A percentile compares a stretch with the other conserved stretches of the same genome.
Evolutionary conservation across 139 green algal species (phyloP).

Genomic region (Coelastrella sp.): DNA sequence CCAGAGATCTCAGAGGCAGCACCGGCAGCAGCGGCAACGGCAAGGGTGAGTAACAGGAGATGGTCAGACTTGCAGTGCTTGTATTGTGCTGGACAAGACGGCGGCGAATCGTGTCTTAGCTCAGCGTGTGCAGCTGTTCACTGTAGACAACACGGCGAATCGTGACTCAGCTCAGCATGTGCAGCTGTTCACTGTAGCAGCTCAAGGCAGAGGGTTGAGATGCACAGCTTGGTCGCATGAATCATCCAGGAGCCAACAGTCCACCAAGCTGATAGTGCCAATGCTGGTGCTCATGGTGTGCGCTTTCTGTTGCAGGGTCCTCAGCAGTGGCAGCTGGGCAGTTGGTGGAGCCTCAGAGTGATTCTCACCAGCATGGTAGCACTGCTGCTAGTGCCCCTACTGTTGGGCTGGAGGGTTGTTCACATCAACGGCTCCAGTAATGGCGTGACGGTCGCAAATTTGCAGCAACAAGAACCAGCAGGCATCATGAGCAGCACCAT

Average conservation of each 20-base stretch:
- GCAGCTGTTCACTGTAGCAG: neutral
- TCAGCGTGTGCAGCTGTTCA: no score
- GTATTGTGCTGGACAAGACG: no score
- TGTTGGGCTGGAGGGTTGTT: conserved; percentile 4
- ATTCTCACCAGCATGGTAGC: conserved; percentile 16
- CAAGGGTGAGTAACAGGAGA: no score
- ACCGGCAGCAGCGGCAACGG: no score
- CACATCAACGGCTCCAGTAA: conserved; percentile 29
- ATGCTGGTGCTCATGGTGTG: neutral
- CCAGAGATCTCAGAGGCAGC: neutral
- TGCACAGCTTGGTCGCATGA: neutral
- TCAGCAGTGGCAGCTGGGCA: neutral
- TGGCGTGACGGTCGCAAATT: neutral
- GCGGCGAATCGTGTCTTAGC: no score
- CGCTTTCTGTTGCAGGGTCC: neutral
- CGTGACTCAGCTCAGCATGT: no score
- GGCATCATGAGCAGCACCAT: neutral
- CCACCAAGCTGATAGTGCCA: neutral
- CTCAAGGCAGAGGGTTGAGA: neutral
- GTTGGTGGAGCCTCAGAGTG: neutral
- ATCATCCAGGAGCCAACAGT: neutral
- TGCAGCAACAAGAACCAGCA: neutral
- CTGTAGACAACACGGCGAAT: neutral
- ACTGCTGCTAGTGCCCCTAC: conserved; percentile 14
- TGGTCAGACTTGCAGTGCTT: no score